phyloP scores from a whole-genome alignment of 257 asterid genomes.

The Echium plantagineum region DNA sequence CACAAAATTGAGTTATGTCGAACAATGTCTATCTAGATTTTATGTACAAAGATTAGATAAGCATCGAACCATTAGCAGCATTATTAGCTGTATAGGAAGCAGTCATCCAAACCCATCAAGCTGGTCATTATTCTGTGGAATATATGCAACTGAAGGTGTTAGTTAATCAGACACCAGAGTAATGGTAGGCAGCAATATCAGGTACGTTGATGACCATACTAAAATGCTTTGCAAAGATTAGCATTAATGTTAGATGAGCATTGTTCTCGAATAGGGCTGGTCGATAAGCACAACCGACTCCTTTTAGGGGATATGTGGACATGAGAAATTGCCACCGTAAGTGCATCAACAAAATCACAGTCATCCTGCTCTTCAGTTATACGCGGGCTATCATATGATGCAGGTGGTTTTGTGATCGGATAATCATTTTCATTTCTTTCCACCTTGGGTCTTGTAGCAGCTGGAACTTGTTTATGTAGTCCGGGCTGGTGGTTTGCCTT shows the following conservation, averaged over 20 bases:
- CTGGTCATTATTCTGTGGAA: constrained; percentile 1
- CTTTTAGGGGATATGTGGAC: constrained; percentile 38
- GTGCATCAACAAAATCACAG: constrained; percentile 32
- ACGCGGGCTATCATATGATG: constrained; percentile 8
- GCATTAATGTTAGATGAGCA: constrained; percentile 39
- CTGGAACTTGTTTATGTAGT: constrained; percentile 10
- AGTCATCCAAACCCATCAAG: neutral
- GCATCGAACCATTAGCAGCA: neutral
- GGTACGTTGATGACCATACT: constrained; percentile 15
- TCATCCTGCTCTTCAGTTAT: constrained; percentile 26
- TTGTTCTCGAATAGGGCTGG: constrained; percentile 38
- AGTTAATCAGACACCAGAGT: constrained; percentile 6
- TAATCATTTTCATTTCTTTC: constrained; percentile 8
- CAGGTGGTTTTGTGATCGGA: constrained; percentile 3
- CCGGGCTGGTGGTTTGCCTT: constrained; percentile 22
- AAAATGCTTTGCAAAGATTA: constrained; percentile 40
- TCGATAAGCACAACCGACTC: constrained; percentile 29
- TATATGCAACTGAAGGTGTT: constrained; percentile 3
- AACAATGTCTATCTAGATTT: neutral
- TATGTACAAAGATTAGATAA: neutral
- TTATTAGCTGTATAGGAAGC: neutral
- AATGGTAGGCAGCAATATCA: neutral
- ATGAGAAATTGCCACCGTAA: constrained; percentile 32
- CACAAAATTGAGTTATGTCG: neutral
- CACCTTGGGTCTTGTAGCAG: constrained; percentile 12